Evolutionary conservation across 139 green algal species (phyloP).

Genomic region (Edaphochlamys debaryana): DNA sequence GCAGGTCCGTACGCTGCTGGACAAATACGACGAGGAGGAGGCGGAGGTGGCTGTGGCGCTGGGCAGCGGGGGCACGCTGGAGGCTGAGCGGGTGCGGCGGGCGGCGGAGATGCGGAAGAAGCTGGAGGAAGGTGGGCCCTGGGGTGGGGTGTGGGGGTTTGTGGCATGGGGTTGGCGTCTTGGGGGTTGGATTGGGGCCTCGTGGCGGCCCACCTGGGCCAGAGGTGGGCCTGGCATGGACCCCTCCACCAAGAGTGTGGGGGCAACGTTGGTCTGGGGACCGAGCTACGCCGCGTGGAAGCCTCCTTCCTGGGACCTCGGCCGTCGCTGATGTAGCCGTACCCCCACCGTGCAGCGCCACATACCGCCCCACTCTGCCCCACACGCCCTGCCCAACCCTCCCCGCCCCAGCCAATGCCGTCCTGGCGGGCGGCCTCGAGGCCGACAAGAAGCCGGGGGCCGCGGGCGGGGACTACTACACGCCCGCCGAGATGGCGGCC

Average conservation of each 20-base stretch:
- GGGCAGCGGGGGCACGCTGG: constrained; percentile 47
- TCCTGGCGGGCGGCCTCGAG: neutral
- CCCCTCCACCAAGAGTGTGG: too few relatives aligned
- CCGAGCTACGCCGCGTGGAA: too few relatives aligned
- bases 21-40: constrained; percentile 74
- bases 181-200: neutral
- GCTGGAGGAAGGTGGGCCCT: constrained; percentile 63
- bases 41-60: constrained; percentile 72
- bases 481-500: constrained; percentile 70
- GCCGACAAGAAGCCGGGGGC: neutral
- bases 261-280: too few relatives aligned
- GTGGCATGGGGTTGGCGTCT: neutral
- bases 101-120: constrained; percentile 71
- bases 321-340: too few relatives aligned
- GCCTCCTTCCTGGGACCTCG: too few relatives aligned
- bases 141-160: neutral
- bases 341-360: too few relatives aligned
- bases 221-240: too few relatives aligned
- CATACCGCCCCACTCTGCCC: too few relatives aligned
- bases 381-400: too few relatives aligned
- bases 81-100: constrained; percentile 43
- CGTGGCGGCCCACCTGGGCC: too few relatives aligned
- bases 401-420: constrained; percentile 7
- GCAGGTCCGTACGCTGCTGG: constrained; percentile 38
- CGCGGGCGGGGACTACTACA: constrained; percentile 77